A percentile compares a stretch with the other conserved stretches of the same genome.
phyloP scores from a whole-genome alignment of 2,329 filamentous ascomycete genomes.

The Alternaria longipes region DNA sequence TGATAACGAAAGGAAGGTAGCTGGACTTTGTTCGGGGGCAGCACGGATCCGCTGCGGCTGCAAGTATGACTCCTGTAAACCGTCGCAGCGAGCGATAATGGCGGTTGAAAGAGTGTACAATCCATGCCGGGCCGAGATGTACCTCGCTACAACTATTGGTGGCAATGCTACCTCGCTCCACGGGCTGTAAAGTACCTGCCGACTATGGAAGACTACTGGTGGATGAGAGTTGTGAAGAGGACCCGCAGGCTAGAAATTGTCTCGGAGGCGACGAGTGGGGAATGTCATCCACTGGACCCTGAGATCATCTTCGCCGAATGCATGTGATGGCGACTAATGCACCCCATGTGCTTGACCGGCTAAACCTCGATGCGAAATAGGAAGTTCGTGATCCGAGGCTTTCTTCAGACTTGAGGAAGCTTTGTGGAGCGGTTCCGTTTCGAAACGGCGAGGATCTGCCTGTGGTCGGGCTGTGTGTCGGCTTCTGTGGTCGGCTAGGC shows the following conservation, averaged over 20 bases:
- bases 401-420: constrained; percentile 24
- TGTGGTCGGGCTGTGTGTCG: not conserved
- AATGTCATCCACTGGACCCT: constrained; percentile 34
- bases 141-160: constrained; percentile 3
- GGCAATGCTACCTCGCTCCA: constrained; percentile 9
- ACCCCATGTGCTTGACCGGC: constrained; percentile 23
- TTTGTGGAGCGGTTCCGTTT: constrained; percentile 35
- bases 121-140: constrained; percentile 12
- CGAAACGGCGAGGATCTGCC: constrained; percentile 9
- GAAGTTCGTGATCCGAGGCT: not conserved
- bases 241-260: constrained; percentile 39
- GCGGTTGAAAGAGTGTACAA: constrained; percentile 6
- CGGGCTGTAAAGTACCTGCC: constrained; percentile 6
- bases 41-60: constrained; percentile 16
- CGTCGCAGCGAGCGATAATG: constrained; percentile 2
- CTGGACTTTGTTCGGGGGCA: constrained; percentile 8
- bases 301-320: constrained; percentile 27
- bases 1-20: constrained; percentile 10
- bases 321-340: constrained; percentile 45
- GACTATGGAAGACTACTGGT: constrained; percentile 7
- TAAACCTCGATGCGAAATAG: not conserved
- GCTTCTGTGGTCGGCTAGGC: constrained; percentile 6
- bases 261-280: constrained; percentile 28
- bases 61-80: constrained; percentile 2
- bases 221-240: constrained; percentile 12